Evolutionary conservation across 352 stramenopile genomes (phyloP), one percentile per base, ranked within the genome.

Genomic region (Thalassiosira livingstoniorum): DNA sequence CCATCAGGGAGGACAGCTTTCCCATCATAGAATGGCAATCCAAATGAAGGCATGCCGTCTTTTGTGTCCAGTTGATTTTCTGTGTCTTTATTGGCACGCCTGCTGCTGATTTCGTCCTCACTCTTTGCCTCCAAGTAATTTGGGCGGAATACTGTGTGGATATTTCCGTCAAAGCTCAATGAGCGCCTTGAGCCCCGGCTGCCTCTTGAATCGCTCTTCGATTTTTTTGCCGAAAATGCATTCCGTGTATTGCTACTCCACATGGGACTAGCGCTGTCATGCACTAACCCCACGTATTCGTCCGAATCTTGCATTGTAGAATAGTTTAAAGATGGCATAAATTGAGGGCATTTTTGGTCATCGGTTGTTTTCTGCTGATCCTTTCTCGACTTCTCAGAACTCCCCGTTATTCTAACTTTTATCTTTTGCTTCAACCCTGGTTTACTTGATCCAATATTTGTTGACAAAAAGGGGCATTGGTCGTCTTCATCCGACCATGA

Each of bases 311-410:
- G 47, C 72, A 80, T 74, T 7, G 53, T 74, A 0, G 72, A 80
- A 37, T 80, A 80, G 23, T 39, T 80, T 63, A 74, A 74, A 42
- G 72, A 80, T 68, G 72, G 72, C 29, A 80, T 10, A 51, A 80
- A 80, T 54, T 80, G 72, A 31, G 61, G 72, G 60, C 72, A 80
- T 32, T 27, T 43, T 58, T 74, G 29, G n/a, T 80, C 60, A 45
- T 71, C 42, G 18, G 21, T 39, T 1, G 58, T n/a, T 23, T 71
- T 71, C n/a, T 61, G 27, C 2, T 39, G 7, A 11, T 54, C 43
- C 25, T 27, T 11, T 55, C 61, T 57, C 13, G 4, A 31, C 27
- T 60, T 54, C 13, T 55, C 51, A 45, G 47, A n/a, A 55, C 35
- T 37, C 2, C 23, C 31, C 47, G 34, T 34, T 4, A 67, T 42